Evolutionary conservation across 306 rosid species (phyloP), one percentile per base, ranked within the genome.

Genomic region (Urtica urens): DNA sequence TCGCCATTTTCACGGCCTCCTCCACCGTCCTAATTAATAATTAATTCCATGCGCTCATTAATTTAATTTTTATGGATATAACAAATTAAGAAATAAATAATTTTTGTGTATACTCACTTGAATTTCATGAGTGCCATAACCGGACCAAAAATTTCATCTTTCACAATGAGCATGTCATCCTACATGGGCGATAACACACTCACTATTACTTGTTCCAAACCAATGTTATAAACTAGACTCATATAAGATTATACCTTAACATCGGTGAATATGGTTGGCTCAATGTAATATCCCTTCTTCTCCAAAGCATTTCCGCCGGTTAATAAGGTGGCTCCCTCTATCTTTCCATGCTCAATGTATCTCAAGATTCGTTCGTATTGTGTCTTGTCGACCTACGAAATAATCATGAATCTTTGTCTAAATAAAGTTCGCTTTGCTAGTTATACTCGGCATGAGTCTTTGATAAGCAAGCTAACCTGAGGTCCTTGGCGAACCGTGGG

Each of bases 111-210:
- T 16, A 65, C 85, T 76, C 59, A 90, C 97, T 72, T 90, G 55
- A 90, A 84, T 67, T 81, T 84, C 73, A 69, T 75, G 13, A 83
- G 74, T 0, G 80, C 53, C 77, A 76, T 55, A 4, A 90, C 90
- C 1, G 97, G 97, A 2, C 95, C 97, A 33, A 90, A 84, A 61
- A 90, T 84, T 73, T 90, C 93, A 37, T 90, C 95, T n/a, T 64
- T 60, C 13, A 53, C 80, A 29, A 90, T 77, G 2, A 57, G 49
- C 77, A 86, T 84, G 37, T 90, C 82, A 42, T 90, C 97, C 97
- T 87, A 31, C 11, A n/a, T 41, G 0, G 12, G n/a, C 3, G 17
- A 27, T 18, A 15, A 15, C 7, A 28, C 40, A 35, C 10, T 28
- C 4, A 28, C 10, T n/a, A n/a, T n/a, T n/a, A n/a, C n/a, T 4